A percentile compares a stretch with the other conserved stretches of the same genome.
Conservation (phyloP, 176 grass and related monocot genomes). For the Juncus inflexus region DNA sequence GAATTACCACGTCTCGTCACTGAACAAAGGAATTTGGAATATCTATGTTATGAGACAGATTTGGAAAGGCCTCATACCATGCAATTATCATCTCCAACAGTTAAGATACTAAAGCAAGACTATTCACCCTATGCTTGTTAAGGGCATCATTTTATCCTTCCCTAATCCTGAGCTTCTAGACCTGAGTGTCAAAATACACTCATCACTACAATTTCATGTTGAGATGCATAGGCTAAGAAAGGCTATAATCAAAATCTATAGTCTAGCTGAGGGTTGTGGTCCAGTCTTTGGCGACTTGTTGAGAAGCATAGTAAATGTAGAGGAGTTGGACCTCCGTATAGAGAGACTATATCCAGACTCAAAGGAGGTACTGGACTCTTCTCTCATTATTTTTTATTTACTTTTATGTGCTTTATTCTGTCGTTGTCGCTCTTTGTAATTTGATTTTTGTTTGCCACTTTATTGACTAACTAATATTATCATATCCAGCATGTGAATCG, state of each 20-base stretch:
- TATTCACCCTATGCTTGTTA: background rate
- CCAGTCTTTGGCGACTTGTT: no score
- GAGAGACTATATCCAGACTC: no score
- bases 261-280: no score
- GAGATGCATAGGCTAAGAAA: background rate
- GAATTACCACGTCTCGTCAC: background rate
- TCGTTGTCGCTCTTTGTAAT: no score
- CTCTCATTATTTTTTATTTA: background rate
- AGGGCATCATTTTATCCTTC: background rate
- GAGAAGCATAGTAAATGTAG: no score
- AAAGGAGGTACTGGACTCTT: no score
- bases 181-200: background rate
- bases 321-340: no score
- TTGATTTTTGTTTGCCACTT: no score
- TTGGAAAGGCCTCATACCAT: background rate
- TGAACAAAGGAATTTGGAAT: conserved; percentile 1
- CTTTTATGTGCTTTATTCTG: background rate
- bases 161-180: background rate
- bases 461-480: background rate
- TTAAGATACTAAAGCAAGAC: background rate
- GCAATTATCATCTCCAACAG: no score
- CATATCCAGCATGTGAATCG: background rate
- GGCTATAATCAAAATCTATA: background rate
- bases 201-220: background rate
- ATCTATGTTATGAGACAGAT: background rate